These are phyloP conservation scores for Immersiella caudata DNA, from an alignment of 495 filamentous ascomycete species.

Conservation along the genomic window DNA sequence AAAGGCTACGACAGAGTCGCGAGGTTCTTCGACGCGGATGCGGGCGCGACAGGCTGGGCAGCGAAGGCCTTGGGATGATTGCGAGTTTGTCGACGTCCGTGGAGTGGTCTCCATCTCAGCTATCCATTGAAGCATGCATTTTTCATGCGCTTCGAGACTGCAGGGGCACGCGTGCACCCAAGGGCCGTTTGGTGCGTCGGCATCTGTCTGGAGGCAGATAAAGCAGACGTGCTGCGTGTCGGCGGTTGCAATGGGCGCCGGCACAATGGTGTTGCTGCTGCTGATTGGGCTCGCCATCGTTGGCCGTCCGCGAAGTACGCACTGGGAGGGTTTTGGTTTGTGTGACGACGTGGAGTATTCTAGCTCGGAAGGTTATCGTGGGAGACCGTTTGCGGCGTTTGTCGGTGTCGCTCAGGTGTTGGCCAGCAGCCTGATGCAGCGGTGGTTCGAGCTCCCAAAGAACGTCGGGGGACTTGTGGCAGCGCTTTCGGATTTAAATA, in stretches of 20 bases:
- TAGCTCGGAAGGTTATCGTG: background rate
- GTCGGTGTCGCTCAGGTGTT: too few relatives aligned
- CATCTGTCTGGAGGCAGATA: conserved; percentile 89
- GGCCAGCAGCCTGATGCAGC: background rate
- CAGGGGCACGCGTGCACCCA: conserved; percentile 92
- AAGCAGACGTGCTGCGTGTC: conserved; percentile 71
- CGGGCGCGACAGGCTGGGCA: conserved; percentile 89
- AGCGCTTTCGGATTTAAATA: background rate
- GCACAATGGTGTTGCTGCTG: conserved; percentile 8
- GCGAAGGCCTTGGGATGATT: conserved; percentile 57
- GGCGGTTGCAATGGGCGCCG: conserved; percentile 29
- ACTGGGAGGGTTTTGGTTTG: background rate
- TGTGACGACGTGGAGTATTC: background rate
- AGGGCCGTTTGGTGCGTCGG: conserved; percentile 58
- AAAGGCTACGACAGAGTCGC: conserved; percentile 64
- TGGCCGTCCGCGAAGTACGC: background rate
- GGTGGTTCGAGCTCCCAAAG: background rate
- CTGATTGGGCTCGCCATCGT: background rate
- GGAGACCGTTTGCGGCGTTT: too few relatives aligned
- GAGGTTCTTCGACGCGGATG: conserved; percentile 73
- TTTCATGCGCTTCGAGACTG: conserved; percentile 85
- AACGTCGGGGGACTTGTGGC: background rate
- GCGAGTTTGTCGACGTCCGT: conserved; percentile 53
- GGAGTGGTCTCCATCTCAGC: conserved; percentile 66
- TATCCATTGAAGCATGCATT: conserved; percentile 88